Evolutionary conservation across 2,329 filamentous ascomycete species (phyloP), one percentile per base, ranked within the genome.

Genomic region (Neopestalotiopsis sp.): DNA sequence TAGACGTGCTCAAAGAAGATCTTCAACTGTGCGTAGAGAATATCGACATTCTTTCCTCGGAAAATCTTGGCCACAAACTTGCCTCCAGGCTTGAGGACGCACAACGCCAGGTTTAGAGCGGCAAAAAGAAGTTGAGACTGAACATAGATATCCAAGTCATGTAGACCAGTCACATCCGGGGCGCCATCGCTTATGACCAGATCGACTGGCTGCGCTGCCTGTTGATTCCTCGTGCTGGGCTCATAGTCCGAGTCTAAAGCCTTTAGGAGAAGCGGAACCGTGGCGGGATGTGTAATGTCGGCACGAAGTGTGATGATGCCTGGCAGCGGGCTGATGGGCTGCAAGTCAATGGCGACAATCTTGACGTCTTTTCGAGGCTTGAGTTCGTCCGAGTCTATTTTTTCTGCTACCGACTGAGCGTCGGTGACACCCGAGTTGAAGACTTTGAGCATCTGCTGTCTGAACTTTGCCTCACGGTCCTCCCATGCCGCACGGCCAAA

Each of bases 41-140:
- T 85, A 77, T 98, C 96, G n/a, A 98, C 95, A 76, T 98, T 96
- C 74, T 94, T 91, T 17, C 94, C 95, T 17, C 96, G 86, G 83
- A 99, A 99, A 70, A 99, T 98, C 84, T 99, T 99, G 69, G 96
- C 96, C 7, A 99, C 95, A 75, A 99, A 99, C 77, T 94, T 97
- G 71, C 96, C 96, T 58, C 96, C 96, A 0, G 95, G 95, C 69
- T 93, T 92, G 28, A 99, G 88, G 13, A 99, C 94, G 78, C 95
- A 97, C 13, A 98, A 89, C 0, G 96, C 94, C 2, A 99, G 89
- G 79, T 98, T 97, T 24, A 99, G 88, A 0, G 96, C 96, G 0
- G 95, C 94, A 80, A 97, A 98, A 64, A 99, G 91, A 9, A 99
- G 88, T 81, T 98, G 96, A 9, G 93, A 95, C 82, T 99, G 96